Percentiles rank a stretch among this genome's conserved stretches.
Evolutionary conservation across 1,139 yeast genomes (phyloP).

Genomic region (Diutina siamensis): DNA sequence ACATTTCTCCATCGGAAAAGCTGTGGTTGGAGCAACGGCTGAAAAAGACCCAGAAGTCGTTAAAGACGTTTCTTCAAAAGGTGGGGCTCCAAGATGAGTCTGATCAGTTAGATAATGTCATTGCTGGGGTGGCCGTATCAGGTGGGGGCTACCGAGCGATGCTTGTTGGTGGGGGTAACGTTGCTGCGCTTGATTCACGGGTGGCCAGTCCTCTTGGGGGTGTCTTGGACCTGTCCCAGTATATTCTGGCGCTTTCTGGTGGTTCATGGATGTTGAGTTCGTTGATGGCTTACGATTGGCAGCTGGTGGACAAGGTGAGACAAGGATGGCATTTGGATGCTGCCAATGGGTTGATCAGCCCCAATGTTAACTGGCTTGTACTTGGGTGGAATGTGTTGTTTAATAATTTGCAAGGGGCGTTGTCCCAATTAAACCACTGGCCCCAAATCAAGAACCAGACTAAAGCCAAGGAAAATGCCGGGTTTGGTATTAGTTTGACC

Average conservation of each 20-base stretch:
- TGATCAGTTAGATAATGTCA: not conserved
- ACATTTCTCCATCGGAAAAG: constrained; percentile 25
- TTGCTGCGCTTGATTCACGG: constrained; percentile 1
- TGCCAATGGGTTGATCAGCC: constrained; percentile 19
- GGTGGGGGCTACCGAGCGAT: constrained; percentile 4
- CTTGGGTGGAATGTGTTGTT: constrained; percentile 16
- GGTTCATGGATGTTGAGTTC: not conserved
- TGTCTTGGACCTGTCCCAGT: not conserved
- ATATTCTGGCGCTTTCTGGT: constrained; percentile 1
- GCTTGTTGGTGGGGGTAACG: constrained; percentile 3
- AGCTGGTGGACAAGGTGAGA: constrained; percentile 7
- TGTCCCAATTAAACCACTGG: constrained; percentile 23
- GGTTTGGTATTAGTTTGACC: constrained; percentile 68
- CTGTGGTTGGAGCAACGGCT: constrained; percentile 7
- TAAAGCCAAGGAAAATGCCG: constrained; percentile 57
- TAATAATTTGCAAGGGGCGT: constrained; percentile 16
- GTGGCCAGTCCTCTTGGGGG: not conserved
- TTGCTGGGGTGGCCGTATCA: not conserved
- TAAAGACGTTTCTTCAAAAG: not conserved
- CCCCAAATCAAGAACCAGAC: constrained; percentile 37
- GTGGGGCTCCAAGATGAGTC: not conserved
- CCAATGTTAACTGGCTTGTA: constrained; percentile 13
- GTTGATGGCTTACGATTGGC: constrained; percentile 1
- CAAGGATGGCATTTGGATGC: constrained; percentile 28
- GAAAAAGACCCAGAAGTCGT: not conserved